Evolutionary conservation across 257 asterid species (phyloP).

Genomic region (Striga asiatica): DNA sequence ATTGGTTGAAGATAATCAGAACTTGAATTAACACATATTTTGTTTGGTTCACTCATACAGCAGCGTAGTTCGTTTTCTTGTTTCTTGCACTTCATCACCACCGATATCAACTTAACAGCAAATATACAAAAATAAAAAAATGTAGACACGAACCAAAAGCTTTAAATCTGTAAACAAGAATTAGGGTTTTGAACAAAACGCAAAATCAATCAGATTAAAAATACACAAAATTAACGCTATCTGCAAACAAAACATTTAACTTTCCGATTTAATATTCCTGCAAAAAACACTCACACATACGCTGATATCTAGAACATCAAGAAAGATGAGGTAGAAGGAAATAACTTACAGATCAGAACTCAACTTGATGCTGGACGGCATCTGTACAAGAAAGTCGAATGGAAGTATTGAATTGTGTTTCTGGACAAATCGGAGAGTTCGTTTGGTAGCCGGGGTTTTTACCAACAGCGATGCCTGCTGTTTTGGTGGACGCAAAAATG

Average conservation of each 20-base stretch:
- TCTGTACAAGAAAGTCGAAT: conserved; percentile 12
- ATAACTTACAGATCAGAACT: conserved; percentile 28
- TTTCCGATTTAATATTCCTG: neutral
- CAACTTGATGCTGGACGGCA: conserved; percentile 17
- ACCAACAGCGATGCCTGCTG: neutral
- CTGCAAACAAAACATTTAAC: neutral
- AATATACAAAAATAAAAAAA: neutral
- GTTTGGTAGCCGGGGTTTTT: conserved; percentile 10
- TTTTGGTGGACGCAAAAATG: conserved; percentile 8
- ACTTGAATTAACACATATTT: no score
- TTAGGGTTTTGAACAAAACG: neutral
- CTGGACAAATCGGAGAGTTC: neutral
- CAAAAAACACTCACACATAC: neutral
- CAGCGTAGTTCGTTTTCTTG: neutral
- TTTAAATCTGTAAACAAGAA: neutral
- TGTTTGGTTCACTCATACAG: neutral
- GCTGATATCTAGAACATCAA: neutral
- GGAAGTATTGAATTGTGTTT: neutral
- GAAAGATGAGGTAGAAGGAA: neutral
- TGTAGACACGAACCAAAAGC: neutral
- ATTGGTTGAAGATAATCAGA: neutral
- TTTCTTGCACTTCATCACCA: neutral
- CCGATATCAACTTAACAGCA: neutral
- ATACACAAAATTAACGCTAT: conserved; percentile 3
- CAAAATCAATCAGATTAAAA: neutral